phyloP scores from a whole-genome alignment of 2,329 filamentous ascomycete species.

The Balansia obtecta region DNA sequence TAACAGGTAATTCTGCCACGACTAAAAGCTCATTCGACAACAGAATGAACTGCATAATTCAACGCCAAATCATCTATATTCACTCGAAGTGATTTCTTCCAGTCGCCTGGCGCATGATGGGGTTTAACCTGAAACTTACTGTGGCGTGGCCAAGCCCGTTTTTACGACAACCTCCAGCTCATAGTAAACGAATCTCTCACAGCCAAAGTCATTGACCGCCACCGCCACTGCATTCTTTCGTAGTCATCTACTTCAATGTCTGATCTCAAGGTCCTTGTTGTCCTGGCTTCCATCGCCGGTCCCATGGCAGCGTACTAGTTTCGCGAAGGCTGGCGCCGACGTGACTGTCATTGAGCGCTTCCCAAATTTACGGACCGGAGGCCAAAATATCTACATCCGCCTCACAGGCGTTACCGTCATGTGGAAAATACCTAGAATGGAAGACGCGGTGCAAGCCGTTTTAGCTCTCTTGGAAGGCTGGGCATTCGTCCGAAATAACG shows the following conservation, averaged over 20 bases:
- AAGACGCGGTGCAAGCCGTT: constrained; percentile 19
- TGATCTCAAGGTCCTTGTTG: constrained; percentile 15
- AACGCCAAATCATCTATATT: background rate
- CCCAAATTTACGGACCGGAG: constrained; percentile 19
- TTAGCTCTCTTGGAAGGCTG: constrained; percentile 27
- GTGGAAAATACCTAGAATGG: constrained; percentile 26
- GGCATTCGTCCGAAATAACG: constrained; percentile 24
- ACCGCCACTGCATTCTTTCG: background rate
- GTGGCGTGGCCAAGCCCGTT: no score
- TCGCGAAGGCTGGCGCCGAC: constrained; percentile 15
- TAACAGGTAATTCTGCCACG: background rate
- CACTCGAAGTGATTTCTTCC: background rate
- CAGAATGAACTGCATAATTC: background rate
- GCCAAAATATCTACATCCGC: constrained; percentile 26
- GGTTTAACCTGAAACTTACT: no score
- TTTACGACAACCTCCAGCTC: no score
- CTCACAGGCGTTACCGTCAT: constrained; percentile 24
- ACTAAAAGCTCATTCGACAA: background rate
- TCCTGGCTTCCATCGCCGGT: constrained; percentile 20
- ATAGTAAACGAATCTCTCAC: no score
- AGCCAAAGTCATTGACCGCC: no score
- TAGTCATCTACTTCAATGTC: constrained; percentile 9
- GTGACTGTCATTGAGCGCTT: constrained; percentile 29
- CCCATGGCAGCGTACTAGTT: constrained; percentile 18
- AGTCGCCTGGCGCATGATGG: no score